Evolutionary conservation across 768 basidiomycete species (phyloP).

Genomic region (Trametes elegans): DNA sequence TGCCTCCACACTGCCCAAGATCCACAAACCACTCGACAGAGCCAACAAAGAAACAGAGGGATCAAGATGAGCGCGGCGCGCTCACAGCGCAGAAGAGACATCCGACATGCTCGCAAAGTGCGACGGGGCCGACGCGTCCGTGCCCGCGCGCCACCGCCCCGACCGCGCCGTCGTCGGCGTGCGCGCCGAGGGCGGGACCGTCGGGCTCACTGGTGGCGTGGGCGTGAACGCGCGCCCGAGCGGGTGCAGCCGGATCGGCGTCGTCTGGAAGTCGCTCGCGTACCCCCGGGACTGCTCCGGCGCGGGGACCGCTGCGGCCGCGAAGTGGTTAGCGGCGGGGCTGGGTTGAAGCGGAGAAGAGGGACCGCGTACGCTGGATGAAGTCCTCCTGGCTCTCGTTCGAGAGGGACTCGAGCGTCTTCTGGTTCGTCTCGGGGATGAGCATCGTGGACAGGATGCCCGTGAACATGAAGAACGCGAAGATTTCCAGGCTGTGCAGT

Average conservation of each 20-base stretch:
- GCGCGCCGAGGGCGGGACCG: background rate
- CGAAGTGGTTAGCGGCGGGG: too few species aligned
- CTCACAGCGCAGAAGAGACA: background rate
- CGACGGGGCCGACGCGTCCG: background rate
- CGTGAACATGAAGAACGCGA: constrained; percentile 47
- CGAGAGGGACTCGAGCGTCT: constrained; percentile 36
- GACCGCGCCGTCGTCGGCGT: background rate
- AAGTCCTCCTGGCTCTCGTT: constrained; percentile 37
- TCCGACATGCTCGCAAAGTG: constrained; percentile 10
- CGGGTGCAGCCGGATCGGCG: constrained; percentile 8
- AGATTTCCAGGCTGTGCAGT: constrained; percentile 37
- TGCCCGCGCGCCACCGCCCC: background rate
- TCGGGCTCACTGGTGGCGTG: too few species aligned
- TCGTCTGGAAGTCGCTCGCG: constrained; percentile 1
- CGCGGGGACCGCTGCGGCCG: background rate
- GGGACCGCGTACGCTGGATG: constrained; percentile 19
- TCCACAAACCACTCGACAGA: too few species aligned
- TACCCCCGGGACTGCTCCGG: background rate
- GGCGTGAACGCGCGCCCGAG: too few species aligned
- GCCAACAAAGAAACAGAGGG: background rate
- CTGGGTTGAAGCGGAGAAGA: background rate
- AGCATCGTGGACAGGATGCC: constrained; percentile 41
- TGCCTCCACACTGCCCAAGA: too few species aligned
- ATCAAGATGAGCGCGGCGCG: background rate
- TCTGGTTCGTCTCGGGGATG: constrained; percentile 41